A percentile compares a stretch with the other conserved stretches of the same genome.
Evolutionary conservation across 441 rosid species (phyloP).

Genomic region (Melastoma candidum): DNA sequence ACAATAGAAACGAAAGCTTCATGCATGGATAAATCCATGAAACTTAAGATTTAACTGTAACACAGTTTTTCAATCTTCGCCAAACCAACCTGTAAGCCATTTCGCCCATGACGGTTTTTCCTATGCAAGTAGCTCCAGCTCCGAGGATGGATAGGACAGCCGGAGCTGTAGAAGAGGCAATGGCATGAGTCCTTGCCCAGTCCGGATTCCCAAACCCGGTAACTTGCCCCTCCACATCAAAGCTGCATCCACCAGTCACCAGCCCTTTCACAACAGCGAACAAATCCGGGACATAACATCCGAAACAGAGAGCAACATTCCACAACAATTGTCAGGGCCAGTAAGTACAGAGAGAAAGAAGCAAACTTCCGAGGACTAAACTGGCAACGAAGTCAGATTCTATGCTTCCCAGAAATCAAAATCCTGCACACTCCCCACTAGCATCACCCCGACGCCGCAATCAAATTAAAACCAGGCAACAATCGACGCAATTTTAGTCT

Average conservation of each 20-base stretch:
- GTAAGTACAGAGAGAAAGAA: too few species aligned
- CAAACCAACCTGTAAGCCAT: conserved; percentile 79
- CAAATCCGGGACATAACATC: too few species aligned
- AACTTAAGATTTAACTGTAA: background rate
- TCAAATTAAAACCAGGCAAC: too few species aligned
- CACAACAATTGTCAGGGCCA: too few species aligned
- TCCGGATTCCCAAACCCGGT: conserved; percentile 96
- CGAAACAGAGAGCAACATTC: too few species aligned
- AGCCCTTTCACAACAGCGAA: background rate
- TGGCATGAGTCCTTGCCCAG: conserved; percentile 78
- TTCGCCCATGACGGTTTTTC: conserved; percentile 83
- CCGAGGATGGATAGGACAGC: conserved; percentile 49
- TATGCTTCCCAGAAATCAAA: too few species aligned
- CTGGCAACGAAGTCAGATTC: too few species aligned
- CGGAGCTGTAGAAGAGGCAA: conserved; percentile 64
- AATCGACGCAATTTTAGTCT: too few species aligned
- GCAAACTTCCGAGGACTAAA: too few species aligned
- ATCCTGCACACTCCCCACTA: too few species aligned
- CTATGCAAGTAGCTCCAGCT: conserved; percentile 62
- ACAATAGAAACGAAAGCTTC: background rate
- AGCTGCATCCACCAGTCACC: conserved; percentile 32
- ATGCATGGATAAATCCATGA: background rate
- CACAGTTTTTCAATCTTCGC: too few species aligned
- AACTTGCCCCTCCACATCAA: conserved; percentile 73
- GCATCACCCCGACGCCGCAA: too few species aligned